phyloP scores from a whole-genome alignment of 768 basidiomycete species.

The Rhizopogon vesiculosus region DNA sequence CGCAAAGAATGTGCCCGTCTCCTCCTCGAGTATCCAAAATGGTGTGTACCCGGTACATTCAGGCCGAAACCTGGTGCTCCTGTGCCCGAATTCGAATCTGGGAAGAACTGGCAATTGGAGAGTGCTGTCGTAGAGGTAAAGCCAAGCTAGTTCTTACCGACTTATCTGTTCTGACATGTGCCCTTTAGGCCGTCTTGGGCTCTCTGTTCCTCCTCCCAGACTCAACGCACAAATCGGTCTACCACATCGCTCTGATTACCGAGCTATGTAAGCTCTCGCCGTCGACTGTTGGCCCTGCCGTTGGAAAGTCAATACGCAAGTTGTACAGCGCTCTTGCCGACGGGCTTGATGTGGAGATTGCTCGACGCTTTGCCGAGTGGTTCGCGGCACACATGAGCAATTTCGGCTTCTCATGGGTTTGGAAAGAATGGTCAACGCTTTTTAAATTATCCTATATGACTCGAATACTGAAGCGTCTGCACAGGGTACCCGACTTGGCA shows the following conservation, averaged over 20 bases:
- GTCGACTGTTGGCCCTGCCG: conserved; percentile 88
- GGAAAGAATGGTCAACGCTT: conserved; percentile 89
- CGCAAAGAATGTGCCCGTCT: conserved; percentile 91
- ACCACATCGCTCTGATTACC: conserved; percentile 84
- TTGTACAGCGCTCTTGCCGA: conserved; percentile 77
- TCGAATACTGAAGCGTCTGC: neutral
- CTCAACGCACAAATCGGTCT: conserved; percentile 71
- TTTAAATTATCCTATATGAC: neutral
- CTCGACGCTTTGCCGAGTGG: conserved; percentile 88
- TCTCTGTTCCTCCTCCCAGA: conserved; percentile 74
- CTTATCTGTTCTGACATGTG: neutral
- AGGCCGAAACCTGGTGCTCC: conserved; percentile 68
- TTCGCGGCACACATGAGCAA: conserved; percentile 96
- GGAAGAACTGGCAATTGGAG: conserved; percentile 84
- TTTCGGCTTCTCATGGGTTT: conserved; percentile 97
- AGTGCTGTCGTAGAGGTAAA: conserved; percentile 81
- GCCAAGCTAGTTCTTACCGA: neutral
- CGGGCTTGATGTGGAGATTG: conserved; percentile 82
- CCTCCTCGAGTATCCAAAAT: conserved; percentile 81
- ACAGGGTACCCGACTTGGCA: conserved; percentile 81
- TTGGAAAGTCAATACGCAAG: conserved; percentile 92
- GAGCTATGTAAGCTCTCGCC: conserved; percentile 96
- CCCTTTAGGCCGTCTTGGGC: conserved; percentile 63
- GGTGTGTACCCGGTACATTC: conserved; percentile 82
- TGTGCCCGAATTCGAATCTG: conserved; percentile 43